Evolutionary conservation across 805 yeast species (phyloP).

Genomic region (Candida rishiriensis): DNA sequence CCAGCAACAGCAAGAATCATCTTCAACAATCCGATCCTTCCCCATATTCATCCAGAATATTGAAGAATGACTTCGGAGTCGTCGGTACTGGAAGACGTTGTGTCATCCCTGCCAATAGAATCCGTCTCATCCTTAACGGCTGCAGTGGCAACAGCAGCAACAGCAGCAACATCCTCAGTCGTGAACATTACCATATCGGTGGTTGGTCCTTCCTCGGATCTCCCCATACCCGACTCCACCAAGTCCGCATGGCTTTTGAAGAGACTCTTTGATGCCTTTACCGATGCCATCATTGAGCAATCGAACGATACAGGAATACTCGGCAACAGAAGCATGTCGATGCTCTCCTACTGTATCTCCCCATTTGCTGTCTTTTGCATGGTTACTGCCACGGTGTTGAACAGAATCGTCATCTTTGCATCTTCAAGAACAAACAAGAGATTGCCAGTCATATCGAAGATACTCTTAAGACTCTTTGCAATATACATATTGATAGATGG

Average conservation of each 20-base stretch:
- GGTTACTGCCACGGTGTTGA: conserved; percentile 52
- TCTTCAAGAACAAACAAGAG: conserved; percentile 39
- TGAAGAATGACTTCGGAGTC: too few relatives aligned
- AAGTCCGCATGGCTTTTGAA: conserved; percentile 21
- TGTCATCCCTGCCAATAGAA: not conserved
- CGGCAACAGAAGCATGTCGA: conserved; percentile 33
- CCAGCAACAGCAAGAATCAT: too few relatives aligned
- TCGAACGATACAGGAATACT: conserved; percentile 26
- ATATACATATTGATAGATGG: conserved; percentile 31
- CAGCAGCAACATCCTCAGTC: not conserved
- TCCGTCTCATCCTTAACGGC: not conserved
- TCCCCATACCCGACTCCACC: conserved; percentile 8
- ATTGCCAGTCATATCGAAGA: conserved; percentile 27
- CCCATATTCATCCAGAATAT: too few relatives aligned
- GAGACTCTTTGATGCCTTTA: conserved; percentile 25
- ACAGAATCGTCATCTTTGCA: conserved; percentile 57
- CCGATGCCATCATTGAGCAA: conserved; percentile 32
- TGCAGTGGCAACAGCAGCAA: not conserved
- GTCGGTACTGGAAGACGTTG: too few relatives aligned
- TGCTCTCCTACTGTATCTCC: conserved; percentile 45
- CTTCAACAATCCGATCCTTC: too few relatives aligned
- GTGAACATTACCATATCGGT: conserved; percentile 7
- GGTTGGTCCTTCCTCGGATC: conserved; percentile 11
- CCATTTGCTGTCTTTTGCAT: conserved; percentile 51
- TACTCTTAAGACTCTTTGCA: conserved; percentile 36